Evolutionary conservation across 2,329 filamentous ascomycete species (phyloP), one percentile per base, ranked within the genome.

Genomic region (Colletotrichum gigasporum): DNA sequence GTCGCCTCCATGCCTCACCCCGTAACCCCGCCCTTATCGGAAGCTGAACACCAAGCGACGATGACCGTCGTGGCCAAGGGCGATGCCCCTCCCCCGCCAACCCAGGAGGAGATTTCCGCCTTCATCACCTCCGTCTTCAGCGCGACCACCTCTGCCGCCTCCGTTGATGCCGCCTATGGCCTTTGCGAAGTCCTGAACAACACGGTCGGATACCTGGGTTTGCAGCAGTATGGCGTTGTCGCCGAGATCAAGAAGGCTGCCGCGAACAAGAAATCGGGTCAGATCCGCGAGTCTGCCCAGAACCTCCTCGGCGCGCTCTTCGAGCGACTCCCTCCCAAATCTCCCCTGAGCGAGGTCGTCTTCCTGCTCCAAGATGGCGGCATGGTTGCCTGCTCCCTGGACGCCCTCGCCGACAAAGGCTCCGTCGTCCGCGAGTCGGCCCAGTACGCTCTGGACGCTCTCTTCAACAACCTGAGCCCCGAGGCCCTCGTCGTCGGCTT

Each of bases 291-390:
- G 81, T 93, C 94, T 73, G 91, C 94, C 69, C 96, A 98, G 88
- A 96, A 97, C 77, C 90, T 97, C 41, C 86, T 98, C 22, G 96
- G 96, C 61, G 95, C 96, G 57, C 83, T 99, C 47, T 95, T 98
- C 72, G 96, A 99, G 83, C 90, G 91, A 39, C 91, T 98, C 74
- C 92, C 94, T 45, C 83, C 88, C 47, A 87, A 89, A 69, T 91
- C 96, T 74, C 90, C 88, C 55, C 80, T 93, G 68, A 92, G 89
- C 77, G 94, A 98, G 80, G 88, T 92, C 52, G 81, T 94, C 44
- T 90, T 99, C 69, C 81, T 97, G 16, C 77, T 94, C n/a, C 89
- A 96, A 74, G 91, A 97, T 76, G 89, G 90, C 57, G 90, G 88
- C 59, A 77, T 97, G 63, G 80, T 97, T 9, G 77, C 85, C 34